A percentile compares a stretch with the other conserved stretches of the same genome.
Evolutionary conservation across 2,329 filamentous ascomycete genomes (phyloP).

Genomic region (Phialophora macrospora): DNA sequence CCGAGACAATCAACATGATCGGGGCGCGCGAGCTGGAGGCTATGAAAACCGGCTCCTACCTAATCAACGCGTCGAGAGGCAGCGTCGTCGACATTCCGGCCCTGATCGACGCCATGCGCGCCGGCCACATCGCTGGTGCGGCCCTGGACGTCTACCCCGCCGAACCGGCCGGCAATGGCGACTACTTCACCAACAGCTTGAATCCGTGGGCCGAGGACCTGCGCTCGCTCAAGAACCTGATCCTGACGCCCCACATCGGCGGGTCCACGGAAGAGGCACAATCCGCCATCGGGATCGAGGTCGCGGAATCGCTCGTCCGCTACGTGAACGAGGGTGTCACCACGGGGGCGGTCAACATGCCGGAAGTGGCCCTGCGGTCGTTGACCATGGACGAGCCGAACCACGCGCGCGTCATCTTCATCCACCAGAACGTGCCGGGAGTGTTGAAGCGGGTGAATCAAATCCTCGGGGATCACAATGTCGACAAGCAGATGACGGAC

Average conservation of each 20-base stretch:
- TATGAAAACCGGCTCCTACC: constrained; percentile 92
- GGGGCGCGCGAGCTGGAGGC: constrained; percentile 74
- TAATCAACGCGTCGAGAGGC: constrained; percentile 95
- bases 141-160: constrained; percentile 96
- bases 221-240: constrained; percentile 83
- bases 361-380: constrained; percentile 90
- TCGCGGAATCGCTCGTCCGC: constrained; percentile 81
- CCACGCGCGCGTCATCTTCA: constrained; percentile 91
- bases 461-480: constrained; percentile 91
- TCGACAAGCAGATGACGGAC: constrained; percentile 98
- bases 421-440: constrained; percentile 95
- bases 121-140: constrained; percentile 86
- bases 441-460: constrained; percentile 96
- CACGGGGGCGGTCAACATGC: constrained; percentile 90
- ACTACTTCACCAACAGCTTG: constrained; percentile 85
- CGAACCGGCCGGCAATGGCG: constrained; percentile 90
- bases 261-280: constrained; percentile 98
- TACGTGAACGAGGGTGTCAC: constrained; percentile 97
- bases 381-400: constrained; percentile 87
- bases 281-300: constrained; percentile 92
- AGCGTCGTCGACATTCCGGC: constrained; percentile 93
- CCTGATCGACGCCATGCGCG: constrained; percentile 82
- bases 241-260: constrained; percentile 95
- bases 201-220: constrained; percentile 88
- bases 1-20: constrained; percentile 93